Evolutionary conservation across 306 rosid genomes (phyloP).

Genomic region (Cucurbita ficifolia): DNA sequence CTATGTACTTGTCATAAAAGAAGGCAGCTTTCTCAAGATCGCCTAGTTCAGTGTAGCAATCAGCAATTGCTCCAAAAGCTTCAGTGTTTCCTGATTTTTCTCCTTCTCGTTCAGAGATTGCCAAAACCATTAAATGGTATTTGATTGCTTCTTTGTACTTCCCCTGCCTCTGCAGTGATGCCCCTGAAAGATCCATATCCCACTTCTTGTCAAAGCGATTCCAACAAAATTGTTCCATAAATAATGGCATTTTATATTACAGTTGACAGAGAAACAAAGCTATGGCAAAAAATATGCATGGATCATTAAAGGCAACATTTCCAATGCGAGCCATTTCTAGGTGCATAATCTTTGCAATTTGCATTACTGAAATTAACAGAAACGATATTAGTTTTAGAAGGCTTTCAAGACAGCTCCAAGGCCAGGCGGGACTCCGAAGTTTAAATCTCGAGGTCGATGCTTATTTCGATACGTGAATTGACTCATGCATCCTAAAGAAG

Average conservation of each 20-base stretch:
- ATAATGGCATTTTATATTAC: background rate
- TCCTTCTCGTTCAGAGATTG: conserved; percentile 63
- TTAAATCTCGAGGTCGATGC: background rate
- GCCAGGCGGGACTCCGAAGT: no score
- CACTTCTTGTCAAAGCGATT: background rate
- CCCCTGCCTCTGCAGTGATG: conserved; percentile 85
- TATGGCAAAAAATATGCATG: background rate
- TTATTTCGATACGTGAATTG: background rate
- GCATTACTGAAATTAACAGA: background rate
- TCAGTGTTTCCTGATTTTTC: conserved; percentile 84
- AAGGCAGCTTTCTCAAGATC: conserved; percentile 82
- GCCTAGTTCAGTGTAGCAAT: conserved; percentile 93
- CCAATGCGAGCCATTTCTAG: background rate
- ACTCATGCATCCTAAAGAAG: background rate
- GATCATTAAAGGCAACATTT: background rate
- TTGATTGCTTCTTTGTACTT: conserved; percentile 69
- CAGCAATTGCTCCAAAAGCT: conserved; percentile 97
- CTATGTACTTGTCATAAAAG: conserved; percentile 64
- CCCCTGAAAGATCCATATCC: conserved; percentile 37
- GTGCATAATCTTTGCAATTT: background rate
- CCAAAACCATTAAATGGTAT: conserved; percentile 76
- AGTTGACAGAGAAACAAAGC: background rate
- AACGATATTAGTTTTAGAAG: background rate
- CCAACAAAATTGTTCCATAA: background rate
- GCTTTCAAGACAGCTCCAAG: background rate